phyloP scores from a whole-genome alignment of 805 yeast species.

The Yarrowia sp. region DNA sequence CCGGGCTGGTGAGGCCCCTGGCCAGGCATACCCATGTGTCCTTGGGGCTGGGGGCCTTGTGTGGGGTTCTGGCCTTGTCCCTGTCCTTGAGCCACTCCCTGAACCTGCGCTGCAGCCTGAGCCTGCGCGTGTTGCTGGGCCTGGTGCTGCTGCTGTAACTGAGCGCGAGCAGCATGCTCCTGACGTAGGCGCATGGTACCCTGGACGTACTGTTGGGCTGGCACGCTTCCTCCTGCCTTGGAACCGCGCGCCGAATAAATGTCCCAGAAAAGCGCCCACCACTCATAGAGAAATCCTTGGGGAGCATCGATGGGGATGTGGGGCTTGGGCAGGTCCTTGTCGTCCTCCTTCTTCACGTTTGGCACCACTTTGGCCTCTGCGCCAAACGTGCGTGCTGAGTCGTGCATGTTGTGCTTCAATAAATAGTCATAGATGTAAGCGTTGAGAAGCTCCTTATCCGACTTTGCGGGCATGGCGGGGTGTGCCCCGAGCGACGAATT shows the following conservation, averaged over 20 bases:
- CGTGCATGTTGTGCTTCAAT: slow-evolving; percentile 64
- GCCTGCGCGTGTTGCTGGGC: slow-evolving; percentile 30
- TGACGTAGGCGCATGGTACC: slow-evolving; percentile 43
- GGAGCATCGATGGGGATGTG: slow-evolving; percentile 64
- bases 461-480: slow-evolving; percentile 26
- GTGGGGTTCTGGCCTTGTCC: slow-evolving; percentile 29
- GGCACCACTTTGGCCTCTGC: slow-evolving; percentile 65
- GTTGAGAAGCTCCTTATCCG: slow-evolving; percentile 46
- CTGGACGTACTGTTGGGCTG: slow-evolving; percentile 70
- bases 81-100: slow-evolving; percentile 30
- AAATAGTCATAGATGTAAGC: slow-evolving; percentile 86
- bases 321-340: slow-evolving; percentile 30
- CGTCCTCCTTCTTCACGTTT: slow-evolving; percentile 27
- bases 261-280: slow-evolving; percentile 98
- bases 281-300: slow-evolving; percentile 80
- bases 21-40: slow-evolving; percentile 28
- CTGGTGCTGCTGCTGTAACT: slow-evolving; percentile 31
- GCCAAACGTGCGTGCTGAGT: slow-evolving; percentile 70
- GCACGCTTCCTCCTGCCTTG: slow-evolving; percentile 52
- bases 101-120: slow-evolving; percentile 31
- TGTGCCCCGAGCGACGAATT: slow-evolving; percentile 25
- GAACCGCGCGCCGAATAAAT: slow-evolving; percentile 77
- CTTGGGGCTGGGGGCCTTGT: slow-evolving; percentile 28
- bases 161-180: slow-evolving; percentile 31
- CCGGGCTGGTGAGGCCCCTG: slow-evolving; percentile 28